A percentile compares a stretch with the other conserved stretches of the same genome.
phyloP scores from a whole-genome alignment of 2,329 filamentous ascomycete species.

The Fusarium sp. region DNA sequence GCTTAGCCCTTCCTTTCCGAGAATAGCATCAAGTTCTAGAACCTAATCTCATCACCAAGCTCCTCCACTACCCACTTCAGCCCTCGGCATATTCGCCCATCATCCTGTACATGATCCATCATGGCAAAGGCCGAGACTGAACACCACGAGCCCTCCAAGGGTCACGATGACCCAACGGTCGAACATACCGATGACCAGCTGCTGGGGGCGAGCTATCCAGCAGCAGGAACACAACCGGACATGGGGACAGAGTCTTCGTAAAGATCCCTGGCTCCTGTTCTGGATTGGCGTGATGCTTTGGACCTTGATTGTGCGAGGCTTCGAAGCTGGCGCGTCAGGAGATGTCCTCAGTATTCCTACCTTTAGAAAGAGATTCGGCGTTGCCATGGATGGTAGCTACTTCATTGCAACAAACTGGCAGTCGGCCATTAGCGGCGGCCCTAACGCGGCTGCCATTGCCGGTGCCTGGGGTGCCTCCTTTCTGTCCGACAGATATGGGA shows the following conservation, averaged over 20 bases:
- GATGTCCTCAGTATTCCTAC: slow-evolving; percentile 24
- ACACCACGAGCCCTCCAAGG: neutral
- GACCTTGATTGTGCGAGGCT: slow-evolving; percentile 45
- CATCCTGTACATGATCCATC: neutral
- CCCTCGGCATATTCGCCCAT: neutral
- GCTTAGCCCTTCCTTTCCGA: neutral
- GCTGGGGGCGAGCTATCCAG: slow-evolving; percentile 44
- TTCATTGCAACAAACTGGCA: slow-evolving; percentile 42
- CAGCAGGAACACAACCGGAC: slow-evolving; percentile 45
- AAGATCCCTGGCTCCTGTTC: slow-evolving; percentile 45
- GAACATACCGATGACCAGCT: slow-evolving; percentile 14
- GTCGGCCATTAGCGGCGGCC: slow-evolving; percentile 40
- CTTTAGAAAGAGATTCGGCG: slow-evolving; percentile 39
- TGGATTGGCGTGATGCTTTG: slow-evolving; percentile 49
- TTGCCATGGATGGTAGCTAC: slow-evolving; percentile 12
- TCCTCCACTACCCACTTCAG: neutral
- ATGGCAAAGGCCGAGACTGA: neutral
- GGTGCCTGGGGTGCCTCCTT: slow-evolving; percentile 39
- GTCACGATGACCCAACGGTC: neutral
- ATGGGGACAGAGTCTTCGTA: slow-evolving; percentile 37
- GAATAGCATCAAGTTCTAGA: neutral
- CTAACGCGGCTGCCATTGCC: slow-evolving; percentile 35
- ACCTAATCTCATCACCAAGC: neutral
- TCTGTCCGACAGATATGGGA: slow-evolving; percentile 35
- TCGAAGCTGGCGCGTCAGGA: slow-evolving; percentile 25